These are phyloP conservation scores for Xylaria cubensis DNA, from an alignment of 495 filamentous ascomycete species.

Conservation along the genomic window DNA sequence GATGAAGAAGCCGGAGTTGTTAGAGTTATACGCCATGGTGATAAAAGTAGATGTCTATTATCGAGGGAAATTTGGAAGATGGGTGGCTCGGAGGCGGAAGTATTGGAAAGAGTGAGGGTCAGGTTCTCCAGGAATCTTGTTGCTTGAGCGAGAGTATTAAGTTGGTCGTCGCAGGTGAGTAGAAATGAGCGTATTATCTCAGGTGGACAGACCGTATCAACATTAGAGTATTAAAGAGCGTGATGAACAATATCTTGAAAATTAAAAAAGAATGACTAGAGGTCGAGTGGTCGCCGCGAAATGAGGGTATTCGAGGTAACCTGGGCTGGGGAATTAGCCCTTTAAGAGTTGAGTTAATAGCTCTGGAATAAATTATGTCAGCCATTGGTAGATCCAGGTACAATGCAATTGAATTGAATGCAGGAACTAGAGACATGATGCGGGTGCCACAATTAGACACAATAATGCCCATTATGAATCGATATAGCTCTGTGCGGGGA, in stretches of 20 bases:
- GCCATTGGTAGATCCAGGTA: conserved; percentile 38
- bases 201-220: conserved; percentile 47
- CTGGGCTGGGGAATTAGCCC: conserved; percentile 49
- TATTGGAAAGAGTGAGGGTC: conserved; percentile 51
- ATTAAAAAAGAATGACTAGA: conserved; percentile 54
- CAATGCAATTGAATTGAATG: conserved; percentile 31
- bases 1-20: conserved; percentile 79
- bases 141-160: conserved; percentile 45
- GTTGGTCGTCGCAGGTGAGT: conserved; percentile 49
- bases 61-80: conserved; percentile 28
- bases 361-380: conserved; percentile 40
- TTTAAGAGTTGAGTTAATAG: conserved; percentile 43
- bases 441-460: conserved; percentile 40
- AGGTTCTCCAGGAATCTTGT: conserved; percentile 60
- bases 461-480: conserved; percentile 38
- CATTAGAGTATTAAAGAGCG: conserved; percentile 63
- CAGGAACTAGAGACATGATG: conserved; percentile 38
- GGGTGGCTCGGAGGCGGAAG: conserved; percentile 31
- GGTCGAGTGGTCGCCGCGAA: conserved; percentile 50
- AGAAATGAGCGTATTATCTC: conserved; percentile 55
- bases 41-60: conserved; percentile 34
- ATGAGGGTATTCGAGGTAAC: conserved; percentile 42
- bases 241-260: conserved; percentile 52
- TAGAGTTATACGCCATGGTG: conserved; percentile 77
- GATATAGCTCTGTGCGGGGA: conserved; percentile 37